A percentile compares a stretch with the other conserved stretches of the same genome.
These are phyloP conservation scores for Cladosporium oxysporum DNA, from an alignment of 2,329 filamentous ascomycete genomes.

Conservation along the genomic window DNA sequence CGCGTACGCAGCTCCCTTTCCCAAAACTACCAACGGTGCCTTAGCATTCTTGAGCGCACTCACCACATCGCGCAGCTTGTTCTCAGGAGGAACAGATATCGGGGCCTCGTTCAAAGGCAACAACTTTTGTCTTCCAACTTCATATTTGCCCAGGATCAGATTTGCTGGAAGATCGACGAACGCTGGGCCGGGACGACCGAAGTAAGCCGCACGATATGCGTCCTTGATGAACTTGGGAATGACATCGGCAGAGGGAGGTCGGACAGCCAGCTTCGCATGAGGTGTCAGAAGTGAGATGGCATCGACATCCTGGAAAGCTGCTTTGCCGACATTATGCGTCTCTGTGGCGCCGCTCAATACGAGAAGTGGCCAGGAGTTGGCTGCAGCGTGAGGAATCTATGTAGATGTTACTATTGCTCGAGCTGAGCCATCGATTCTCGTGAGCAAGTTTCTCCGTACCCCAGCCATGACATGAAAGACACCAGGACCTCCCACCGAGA, in stretches of 20 bases:
- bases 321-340: slow-evolving; percentile 53
- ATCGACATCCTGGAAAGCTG: slow-evolving; percentile 60
- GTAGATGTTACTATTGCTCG: slow-evolving; percentile 1
- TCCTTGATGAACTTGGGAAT: slow-evolving; percentile 51
- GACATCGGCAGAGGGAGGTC: slow-evolving; percentile 48
- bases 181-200: slow-evolving; percentile 54
- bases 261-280: slow-evolving; percentile 54
- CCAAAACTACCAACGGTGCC: slow-evolving; percentile 55
- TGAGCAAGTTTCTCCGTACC: slow-evolving; percentile 38
- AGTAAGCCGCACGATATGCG: slow-evolving; percentile 56
- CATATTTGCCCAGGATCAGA: slow-evolving; percentile 49
- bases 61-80: slow-evolving; percentile 45
- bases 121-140: slow-evolving; percentile 27
- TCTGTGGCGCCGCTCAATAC: slow-evolving; percentile 58
- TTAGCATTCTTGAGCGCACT: slow-evolving; percentile 51
- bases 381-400: slow-evolving; percentile 42
- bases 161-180: slow-evolving; percentile 60
- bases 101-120: slow-evolving; percentile 38
- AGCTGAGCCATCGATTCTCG: background rate
- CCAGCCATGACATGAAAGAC: slow-evolving; percentile 61
- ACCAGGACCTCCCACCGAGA: slow-evolving; percentile 61
- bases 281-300: slow-evolving; percentile 55
- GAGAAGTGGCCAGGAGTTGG: slow-evolving; percentile 58
- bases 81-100: slow-evolving; percentile 48
- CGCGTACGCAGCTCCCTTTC: slow-evolving; percentile 59